Base-by-base conservation (phyloP, 2,329 filamentous ascomycete species). In the Alternaria atra region DNA sequence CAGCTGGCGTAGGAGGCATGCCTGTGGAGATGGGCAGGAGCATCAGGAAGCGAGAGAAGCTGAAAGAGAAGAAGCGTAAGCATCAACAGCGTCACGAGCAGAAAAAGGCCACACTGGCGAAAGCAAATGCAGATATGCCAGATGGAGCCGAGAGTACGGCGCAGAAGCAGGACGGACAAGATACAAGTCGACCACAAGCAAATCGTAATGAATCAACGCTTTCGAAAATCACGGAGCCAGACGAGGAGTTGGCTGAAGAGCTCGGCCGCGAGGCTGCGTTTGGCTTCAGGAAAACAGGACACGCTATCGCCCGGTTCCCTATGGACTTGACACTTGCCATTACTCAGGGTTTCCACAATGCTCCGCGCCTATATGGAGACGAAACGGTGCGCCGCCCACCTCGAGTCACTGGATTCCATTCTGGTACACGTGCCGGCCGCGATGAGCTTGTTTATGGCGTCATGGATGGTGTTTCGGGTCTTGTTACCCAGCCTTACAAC, bases 341-440 rank as follows among this genome's bases (percentile, higher is more conserved):
- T 2, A 87, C 87, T 1, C 88, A 91, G 71, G 89, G 89, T 1
- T 91, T 91, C 64, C 89, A 91, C 73, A 91, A 91, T 65, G 88
- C 88, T 0, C 89, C 89, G 1, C 84, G 88, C 2, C 81, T 92
- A 0, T 92, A 91, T 66, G 89, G 89, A 13, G 90, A 92, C 68
- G 84, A 87, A 50, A 91, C 89, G 1, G 90, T 92, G 2, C 84
- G 90, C 4, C 84, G 84, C 2, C 87, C 88, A 1, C 83, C 84
- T 1, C 84, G 87, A 7, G 86, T 91, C 42, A 91, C 88, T 1
- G 90, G 89, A 2, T 83, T 91, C 58, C 82, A 84, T 51, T 90
- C 88, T 2, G 90, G 89, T 1, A 79, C 80, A 17, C 83, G 82
- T 37, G 89, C 89, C 0, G 88, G 88, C 0, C 81, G 87, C 6